Evolutionary conservation across 345 rosid species (phyloP).

Genomic region (Balakata baccata): DNA sequence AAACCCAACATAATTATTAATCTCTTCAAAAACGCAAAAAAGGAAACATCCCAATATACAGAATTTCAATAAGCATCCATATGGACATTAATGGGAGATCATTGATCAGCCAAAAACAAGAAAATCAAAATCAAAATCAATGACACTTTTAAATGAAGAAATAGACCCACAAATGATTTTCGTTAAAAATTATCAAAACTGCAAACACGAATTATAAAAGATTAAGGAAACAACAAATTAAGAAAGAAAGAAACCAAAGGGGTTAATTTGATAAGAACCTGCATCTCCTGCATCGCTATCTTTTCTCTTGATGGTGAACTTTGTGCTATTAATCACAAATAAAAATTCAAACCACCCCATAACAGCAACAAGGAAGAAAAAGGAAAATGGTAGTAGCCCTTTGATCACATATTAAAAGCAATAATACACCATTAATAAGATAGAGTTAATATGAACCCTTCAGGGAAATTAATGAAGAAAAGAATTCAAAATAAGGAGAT

Average conservation of each 20-base stretch:
- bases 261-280: conserved; percentile 37
- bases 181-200: background rate
- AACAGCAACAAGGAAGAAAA: background rate
- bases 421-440: background rate
- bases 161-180: too few species aligned
- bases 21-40: too few species aligned
- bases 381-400: background rate
- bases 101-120: background rate
- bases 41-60: background rate
- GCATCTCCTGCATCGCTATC: conserved; percentile 96
- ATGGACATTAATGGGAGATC: background rate
- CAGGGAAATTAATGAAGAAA: background rate
- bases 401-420: background rate
- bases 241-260: background rate
- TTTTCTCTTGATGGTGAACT: conserved; percentile 67
- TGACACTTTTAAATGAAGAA: too few species aligned
- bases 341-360: conserved; percentile 40
- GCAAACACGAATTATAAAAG: background rate
- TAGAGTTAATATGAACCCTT: background rate
- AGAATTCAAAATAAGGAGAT: background rate
- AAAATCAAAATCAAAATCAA: too few species aligned
- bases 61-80: background rate
- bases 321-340: conserved; percentile 44
- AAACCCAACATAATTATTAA: too few species aligned
- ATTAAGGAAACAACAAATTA: background rate